Conservation (phyloP, 441 rosid genomes). For the Populus hybrid region DNA sequence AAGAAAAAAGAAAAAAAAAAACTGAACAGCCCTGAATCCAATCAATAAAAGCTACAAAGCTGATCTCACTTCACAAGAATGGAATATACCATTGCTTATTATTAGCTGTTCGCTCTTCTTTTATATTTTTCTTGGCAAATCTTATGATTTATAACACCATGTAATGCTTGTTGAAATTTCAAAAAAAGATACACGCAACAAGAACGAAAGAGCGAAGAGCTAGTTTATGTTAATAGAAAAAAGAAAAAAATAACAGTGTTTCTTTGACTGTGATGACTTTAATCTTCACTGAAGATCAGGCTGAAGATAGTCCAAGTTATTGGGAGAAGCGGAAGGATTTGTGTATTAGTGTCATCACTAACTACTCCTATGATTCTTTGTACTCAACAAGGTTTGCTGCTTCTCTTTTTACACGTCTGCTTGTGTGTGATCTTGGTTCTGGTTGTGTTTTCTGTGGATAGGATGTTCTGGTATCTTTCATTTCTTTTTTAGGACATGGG, state of each 20-base stretch:
- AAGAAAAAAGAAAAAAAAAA: too few relatives aligned
- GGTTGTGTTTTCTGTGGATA: constrained; percentile 16
- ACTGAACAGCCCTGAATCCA: not conserved
- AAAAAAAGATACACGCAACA: not conserved
- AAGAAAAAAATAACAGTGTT: constrained; percentile 37
- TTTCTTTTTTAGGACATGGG: constrained; percentile 30
- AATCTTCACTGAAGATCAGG: constrained; percentile 82
- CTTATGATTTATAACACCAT: not conserved
- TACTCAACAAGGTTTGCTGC: constrained; percentile 74
- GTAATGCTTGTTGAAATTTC: not conserved
- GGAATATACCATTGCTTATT: not conserved
- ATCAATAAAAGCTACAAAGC: not conserved
- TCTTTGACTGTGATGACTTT: constrained; percentile 89
- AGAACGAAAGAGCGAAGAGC: not conserved
- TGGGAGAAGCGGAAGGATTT: constrained; percentile 88
- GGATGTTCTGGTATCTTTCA: constrained; percentile 31
- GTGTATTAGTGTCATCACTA: constrained; percentile 77
- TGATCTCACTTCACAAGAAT: not conserved
- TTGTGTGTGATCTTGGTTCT: constrained; percentile 23
- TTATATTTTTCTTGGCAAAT: not conserved
- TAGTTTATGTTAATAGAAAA: not conserved
- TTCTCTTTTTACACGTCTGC: not conserved
- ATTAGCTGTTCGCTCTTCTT: not conserved
- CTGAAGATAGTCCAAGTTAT: constrained; percentile 74
- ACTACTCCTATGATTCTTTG: constrained; percentile 85